phyloP scores from a whole-genome alignment of 768 basidiomycete species.

The Lentinus tigrinus region DNA sequence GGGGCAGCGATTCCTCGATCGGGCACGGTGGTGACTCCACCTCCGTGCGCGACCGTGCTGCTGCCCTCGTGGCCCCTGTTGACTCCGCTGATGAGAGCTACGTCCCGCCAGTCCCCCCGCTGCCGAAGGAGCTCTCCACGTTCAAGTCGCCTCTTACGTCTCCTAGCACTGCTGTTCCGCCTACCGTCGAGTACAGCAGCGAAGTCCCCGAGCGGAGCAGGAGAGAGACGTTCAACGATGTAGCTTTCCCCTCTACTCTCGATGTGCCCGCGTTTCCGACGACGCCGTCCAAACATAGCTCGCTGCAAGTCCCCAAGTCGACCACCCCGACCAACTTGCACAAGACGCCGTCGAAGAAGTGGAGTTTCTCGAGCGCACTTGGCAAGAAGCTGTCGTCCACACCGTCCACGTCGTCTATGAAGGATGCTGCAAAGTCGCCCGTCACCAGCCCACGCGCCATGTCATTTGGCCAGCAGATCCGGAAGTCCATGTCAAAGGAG shows the following conservation, averaged over 20 bases:
- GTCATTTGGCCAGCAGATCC: slow-evolving; percentile 63
- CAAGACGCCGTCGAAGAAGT: slow-evolving; percentile 92
- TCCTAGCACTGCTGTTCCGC: slow-evolving; percentile 50
- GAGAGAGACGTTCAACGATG: slow-evolving; percentile 42
- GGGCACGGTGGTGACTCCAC: slow-evolving; percentile 67
- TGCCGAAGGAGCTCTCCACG: slow-evolving; percentile 85
- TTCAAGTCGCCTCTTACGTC: slow-evolving; percentile 73
- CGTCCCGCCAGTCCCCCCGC: slow-evolving; percentile 92
- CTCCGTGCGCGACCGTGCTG: slow-evolving; percentile 66
- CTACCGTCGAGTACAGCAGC: slow-evolving; percentile 25
- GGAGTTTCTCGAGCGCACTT: slow-evolving; percentile 88
- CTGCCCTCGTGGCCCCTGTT: slow-evolving; percentile 54
- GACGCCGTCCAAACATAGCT: slow-evolving; percentile 28
- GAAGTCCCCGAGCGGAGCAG: slow-evolving; percentile 40
- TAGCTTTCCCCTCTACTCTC: slow-evolving; percentile 48
- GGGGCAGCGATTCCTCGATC: slow-evolving; percentile 81
- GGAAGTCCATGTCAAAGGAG: slow-evolving; percentile 71
- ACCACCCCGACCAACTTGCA: slow-evolving; percentile 32
- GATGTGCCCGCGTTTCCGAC: slow-evolving; percentile 48
- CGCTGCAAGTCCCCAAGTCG: slow-evolving; percentile 25
- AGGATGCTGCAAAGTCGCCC: slow-evolving; percentile 47
- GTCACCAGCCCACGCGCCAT: slow-evolving; percentile 66
- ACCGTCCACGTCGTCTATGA: slow-evolving; percentile 56
- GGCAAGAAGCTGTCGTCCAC: slow-evolving; percentile 72
- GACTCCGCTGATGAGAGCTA: slow-evolving; percentile 59